phyloP scores from a whole-genome alignment of 371 early-diverging fungal genomes.

The Mucor mucedo region DNA sequence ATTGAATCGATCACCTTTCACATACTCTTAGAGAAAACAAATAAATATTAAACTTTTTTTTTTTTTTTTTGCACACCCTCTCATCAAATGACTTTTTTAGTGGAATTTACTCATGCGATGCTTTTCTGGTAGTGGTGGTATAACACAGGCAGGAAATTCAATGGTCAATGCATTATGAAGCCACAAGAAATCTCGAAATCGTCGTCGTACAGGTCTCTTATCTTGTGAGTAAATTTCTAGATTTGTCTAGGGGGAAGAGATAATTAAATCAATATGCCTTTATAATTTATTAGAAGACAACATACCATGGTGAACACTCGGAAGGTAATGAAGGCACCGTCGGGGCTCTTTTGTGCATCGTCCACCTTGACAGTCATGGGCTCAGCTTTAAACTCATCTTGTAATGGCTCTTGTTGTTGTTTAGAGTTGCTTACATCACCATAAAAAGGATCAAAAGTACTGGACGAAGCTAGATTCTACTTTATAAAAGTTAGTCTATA shows the following conservation, averaged over 20 bases:
- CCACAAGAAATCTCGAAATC: conserved; percentile 95
- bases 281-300: no score
- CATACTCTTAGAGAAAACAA: conserved; percentile 68
- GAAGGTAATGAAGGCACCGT: conserved; percentile 42
- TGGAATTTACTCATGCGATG: conserved; percentile 76
- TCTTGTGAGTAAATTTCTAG: conserved; percentile 53
- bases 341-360: conserved; percentile 77
- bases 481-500: conserved; percentile 2
- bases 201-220: conserved; percentile 70
- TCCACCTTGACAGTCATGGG: conserved; percentile 63
- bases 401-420: neutral
- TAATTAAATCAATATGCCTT: no score
- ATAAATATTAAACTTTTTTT: neutral
- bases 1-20: conserved; percentile 94
- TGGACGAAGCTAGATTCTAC: conserved; percentile 25
- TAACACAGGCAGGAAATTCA: conserved; percentile 80
- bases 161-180: conserved; percentile 75
- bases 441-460: conserved; percentile 28
- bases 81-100: neutral
- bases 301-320: conserved; percentile 37
- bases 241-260: conserved; percentile 48
- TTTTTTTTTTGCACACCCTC: no score
- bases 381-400: conserved; percentile 24
- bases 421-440: neutral
- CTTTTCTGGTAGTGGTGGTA: conserved; percentile 93